A percentile compares a stretch with the other conserved stretches of the same genome.
phyloP scores from a whole-genome alignment of 2,329 filamentous ascomycete species.

The Trichoderma breve region DNA sequence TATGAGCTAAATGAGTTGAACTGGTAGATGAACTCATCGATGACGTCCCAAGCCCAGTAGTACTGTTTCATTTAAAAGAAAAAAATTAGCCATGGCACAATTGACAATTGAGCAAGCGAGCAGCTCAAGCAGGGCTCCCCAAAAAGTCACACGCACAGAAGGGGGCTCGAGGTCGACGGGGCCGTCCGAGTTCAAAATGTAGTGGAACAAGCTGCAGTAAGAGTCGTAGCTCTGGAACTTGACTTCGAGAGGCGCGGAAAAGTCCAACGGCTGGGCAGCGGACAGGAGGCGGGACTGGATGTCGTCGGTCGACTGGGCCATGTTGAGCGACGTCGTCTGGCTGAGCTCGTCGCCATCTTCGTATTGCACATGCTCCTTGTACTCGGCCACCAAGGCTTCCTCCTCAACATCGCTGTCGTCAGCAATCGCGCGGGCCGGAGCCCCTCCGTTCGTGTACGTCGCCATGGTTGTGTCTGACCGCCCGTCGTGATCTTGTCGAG shows the following conservation, averaged over 20 bases:
- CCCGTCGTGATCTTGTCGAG: conserved; percentile 29
- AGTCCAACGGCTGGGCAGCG: conserved; percentile 92
- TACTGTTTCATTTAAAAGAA: conserved; percentile 56
- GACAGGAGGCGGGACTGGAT: conserved; percentile 89
- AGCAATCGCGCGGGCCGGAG: conserved; percentile 59
- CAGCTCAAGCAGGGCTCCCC: neutral
- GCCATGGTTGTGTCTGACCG: conserved; percentile 48
- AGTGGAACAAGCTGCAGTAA: conserved; percentile 99
- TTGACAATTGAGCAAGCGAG: neutral
- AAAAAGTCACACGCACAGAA: conserved; percentile 63
- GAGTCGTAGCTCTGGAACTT: conserved; percentile 99
- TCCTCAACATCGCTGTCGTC: conserved; percentile 95
- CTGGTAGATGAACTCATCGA: conserved; percentile 99
- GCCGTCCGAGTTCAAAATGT: conserved; percentile 98
- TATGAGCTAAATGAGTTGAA: conserved; percentile 99
- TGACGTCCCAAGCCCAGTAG: conserved; percentile 99
- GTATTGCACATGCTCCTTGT: conserved; percentile 93
- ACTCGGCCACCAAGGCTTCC: conserved; percentile 92
- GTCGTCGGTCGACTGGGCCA: conserved; percentile 77
- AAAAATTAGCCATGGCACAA: neutral
- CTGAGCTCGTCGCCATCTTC: conserved; percentile 82
- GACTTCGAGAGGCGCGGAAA: conserved; percentile 89
- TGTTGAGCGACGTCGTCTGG: conserved; percentile 65
- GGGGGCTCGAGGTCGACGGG: conserved; percentile 95
- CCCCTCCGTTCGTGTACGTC: conserved; percentile 59